Evolutionary conservation across 768 basidiomycete genomes (phyloP), one percentile per base, ranked within the genome.

Genomic region (Clitopilus hobsonii): DNA sequence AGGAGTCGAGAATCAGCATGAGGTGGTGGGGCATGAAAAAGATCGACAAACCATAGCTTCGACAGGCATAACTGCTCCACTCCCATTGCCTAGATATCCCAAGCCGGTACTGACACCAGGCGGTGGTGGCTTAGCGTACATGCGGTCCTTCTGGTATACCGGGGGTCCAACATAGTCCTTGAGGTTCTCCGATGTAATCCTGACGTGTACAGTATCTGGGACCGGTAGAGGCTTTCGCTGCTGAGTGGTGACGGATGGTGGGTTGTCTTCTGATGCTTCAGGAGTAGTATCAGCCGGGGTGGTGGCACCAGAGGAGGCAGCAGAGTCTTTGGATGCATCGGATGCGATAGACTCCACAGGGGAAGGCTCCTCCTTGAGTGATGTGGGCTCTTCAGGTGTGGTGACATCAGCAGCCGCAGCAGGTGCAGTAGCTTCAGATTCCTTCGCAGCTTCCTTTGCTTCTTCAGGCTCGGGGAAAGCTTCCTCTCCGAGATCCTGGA

Each of bases 161-260:
- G 91, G 91, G 13, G 96, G 94, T 0, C 97, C 97, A 29, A 99
- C 95, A 60, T 98, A 99, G 56, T 96, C 95, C 71, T 95, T 92
- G 63, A 99, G 67, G 60, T 92, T 96, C 30, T 93, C 91, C 0
- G 87, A 81, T 0, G 86, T 88, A 64, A 99, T 92, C 32, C 77
- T 75, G 14, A 99, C 80, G 65, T 88, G 86, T 0, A 98, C 88
- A 5, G 78, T 71, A 5, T 81, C 76, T 0, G 96, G 97, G 5
- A 99, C 83, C 32, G 78, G 75, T 67, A 98, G 77, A 2, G 96
- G 93, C 65, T 89, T 74, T 36, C 92, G 85, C 48, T 88, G 80
- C 53, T 79, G 76, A 1, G 93, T 96, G 5, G 94, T 97, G 26
- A 90, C 81, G 7, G 71, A 67, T 60, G 81, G 83, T 49, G 50